phyloP scores from a whole-genome alignment of 495 filamentous ascomycete species.

The Neurospora intermedia region DNA sequence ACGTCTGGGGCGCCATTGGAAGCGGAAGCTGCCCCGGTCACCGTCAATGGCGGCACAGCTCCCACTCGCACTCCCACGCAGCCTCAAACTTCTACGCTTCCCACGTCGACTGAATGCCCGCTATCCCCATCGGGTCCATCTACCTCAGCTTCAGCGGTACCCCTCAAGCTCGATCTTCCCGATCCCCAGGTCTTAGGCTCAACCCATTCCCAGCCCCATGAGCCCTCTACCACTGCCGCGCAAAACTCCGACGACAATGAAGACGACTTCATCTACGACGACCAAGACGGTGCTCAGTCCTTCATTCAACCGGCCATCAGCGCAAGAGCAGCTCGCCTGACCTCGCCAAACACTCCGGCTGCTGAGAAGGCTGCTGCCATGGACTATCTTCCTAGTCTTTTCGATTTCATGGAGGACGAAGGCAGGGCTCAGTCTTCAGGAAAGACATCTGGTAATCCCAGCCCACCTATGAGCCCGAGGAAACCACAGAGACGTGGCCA shows the following conservation, averaged over 20 bases:
- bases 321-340: constrained; percentile 57
- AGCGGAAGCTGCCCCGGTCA: neutral
- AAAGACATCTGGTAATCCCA: neutral
- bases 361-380: constrained; percentile 65
- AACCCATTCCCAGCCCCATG: neutral
- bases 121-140: neutral
- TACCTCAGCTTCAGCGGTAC: neutral
- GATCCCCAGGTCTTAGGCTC: neutral
- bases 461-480: constrained; percentile 5
- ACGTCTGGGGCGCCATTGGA: neutral
- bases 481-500: constrained; percentile 4
- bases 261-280: constrained; percentile 25
- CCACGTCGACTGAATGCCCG: neutral
- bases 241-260: constrained; percentile 15
- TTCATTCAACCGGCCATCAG: constrained; percentile 72
- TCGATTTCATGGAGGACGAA: constrained; percentile 27
- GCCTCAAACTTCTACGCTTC: neutral
- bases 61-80: neutral
- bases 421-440: neutral
- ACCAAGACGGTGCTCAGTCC: constrained; percentile 47
- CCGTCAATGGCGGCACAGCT: neutral
- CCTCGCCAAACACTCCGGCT: constrained; percentile 58
- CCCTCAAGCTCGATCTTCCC: neutral
- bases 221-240: neutral
- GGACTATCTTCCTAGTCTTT: constrained; percentile 44